A percentile compares a stretch with the other conserved stretches of the same genome.
These are phyloP conservation scores for Leptographium lundbergii DNA, from an alignment of 2,329 filamentous ascomycete genomes.

Conservation along the genomic window DNA sequence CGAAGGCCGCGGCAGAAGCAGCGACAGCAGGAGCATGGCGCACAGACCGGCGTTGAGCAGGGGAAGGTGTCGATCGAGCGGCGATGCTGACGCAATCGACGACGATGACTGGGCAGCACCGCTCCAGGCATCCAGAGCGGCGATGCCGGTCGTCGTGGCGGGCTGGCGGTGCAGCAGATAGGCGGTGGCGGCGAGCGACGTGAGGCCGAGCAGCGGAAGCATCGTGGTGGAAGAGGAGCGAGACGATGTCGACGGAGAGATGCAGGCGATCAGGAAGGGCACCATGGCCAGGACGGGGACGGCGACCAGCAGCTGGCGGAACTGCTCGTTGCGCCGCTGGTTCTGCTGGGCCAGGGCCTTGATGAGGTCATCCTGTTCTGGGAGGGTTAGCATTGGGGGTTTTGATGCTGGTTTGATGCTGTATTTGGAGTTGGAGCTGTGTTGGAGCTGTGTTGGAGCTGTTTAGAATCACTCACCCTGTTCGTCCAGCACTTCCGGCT, in stretches of 20 bases:
- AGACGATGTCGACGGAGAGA: slow-evolving; percentile 13
- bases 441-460: background rate
- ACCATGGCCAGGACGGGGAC: slow-evolving; percentile 27
- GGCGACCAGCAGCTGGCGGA: slow-evolving; percentile 39
- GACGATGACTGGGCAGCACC: slow-evolving; percentile 12
- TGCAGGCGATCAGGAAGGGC: slow-evolving; percentile 19
- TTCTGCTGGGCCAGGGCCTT: slow-evolving; percentile 40
- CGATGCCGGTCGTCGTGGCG: slow-evolving; percentile 40
- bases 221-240: slow-evolving; percentile 19
- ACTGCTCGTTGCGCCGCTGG: slow-evolving; percentile 42
- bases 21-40: slow-evolving; percentile 33
- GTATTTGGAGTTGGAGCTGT: no score
- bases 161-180: slow-evolving; percentile 47
- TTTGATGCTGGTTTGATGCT: no score
- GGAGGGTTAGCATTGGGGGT: background rate
- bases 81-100: slow-evolving; percentile 13
- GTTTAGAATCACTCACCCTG: slow-evolving; percentile 38
- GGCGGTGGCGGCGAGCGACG: slow-evolving; percentile 48
- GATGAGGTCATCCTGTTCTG: slow-evolving; percentile 56
- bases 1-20: slow-evolving; percentile 17
- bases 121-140: slow-evolving; percentile 32
- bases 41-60: slow-evolving; percentile 48
- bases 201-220: slow-evolving; percentile 44
- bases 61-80: slow-evolving; percentile 46
- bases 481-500: slow-evolving; percentile 58